A percentile compares a stretch with the other conserved stretches of the same genome.
Evolutionary conservation across 768 basidiomycete genomes (phyloP).

Genomic region (Phaffia tasmanica): DNA sequence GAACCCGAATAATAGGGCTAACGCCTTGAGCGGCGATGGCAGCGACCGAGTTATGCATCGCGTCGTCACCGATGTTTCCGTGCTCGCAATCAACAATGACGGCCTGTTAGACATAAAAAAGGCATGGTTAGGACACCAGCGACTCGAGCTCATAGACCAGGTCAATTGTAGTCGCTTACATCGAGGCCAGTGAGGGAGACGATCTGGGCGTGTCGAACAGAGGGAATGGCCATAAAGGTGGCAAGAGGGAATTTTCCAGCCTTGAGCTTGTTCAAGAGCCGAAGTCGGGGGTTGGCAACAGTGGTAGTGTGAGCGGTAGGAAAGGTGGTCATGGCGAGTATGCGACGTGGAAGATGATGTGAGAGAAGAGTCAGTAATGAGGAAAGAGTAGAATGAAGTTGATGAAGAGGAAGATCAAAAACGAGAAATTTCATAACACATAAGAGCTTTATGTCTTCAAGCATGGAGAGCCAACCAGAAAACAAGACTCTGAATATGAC

Average conservation of each 20-base stretch:
- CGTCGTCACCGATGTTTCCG: slow-evolving; percentile 33
- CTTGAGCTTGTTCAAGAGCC: slow-evolving; percentile 30
- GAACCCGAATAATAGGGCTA: slow-evolving; percentile 38
- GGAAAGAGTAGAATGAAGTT: too few species aligned
- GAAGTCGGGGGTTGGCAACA: slow-evolving; percentile 29
- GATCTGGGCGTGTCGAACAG: slow-evolving; percentile 30
- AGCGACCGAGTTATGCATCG: slow-evolving; percentile 34
- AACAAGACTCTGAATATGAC: too few species aligned
- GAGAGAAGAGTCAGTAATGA: too few species aligned
- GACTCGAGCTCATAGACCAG: too few species aligned
- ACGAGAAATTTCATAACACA: too few species aligned
- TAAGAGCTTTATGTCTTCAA: too few species aligned
- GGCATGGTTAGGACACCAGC: slow-evolving; percentile 16
- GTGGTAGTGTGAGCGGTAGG: slow-evolving; percentile 29
- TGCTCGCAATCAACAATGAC: slow-evolving; percentile 37
- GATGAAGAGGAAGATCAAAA: too few species aligned
- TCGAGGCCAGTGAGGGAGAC: slow-evolving; percentile 31
- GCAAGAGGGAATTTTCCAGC: slow-evolving; percentile 27
- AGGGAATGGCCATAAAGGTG: slow-evolving; percentile 31
- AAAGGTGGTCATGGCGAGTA: not conserved
- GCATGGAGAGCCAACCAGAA: too few species aligned
- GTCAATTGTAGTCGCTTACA: slow-evolving; percentile 16
- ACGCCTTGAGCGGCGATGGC: slow-evolving; percentile 31
- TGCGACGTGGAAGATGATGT: not conserved
- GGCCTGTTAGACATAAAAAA: slow-evolving; percentile 18